A percentile compares a stretch with the other conserved stretches of the same genome.
Evolutionary conservation across 2,329 filamentous ascomycete genomes (phyloP).

Genomic region (Huntiella savannae): DNA sequence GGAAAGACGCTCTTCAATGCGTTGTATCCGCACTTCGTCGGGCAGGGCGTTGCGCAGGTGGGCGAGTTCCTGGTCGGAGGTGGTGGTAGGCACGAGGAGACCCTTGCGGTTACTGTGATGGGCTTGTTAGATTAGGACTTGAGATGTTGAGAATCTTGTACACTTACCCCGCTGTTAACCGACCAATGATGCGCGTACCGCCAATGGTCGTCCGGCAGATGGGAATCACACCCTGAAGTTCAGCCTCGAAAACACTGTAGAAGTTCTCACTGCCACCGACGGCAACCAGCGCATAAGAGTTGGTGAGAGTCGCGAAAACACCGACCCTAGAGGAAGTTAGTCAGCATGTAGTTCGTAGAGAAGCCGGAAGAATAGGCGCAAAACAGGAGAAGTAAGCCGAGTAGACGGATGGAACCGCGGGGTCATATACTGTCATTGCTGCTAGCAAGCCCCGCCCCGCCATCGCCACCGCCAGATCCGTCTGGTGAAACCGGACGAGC

Average conservation of each 20-base stretch:
- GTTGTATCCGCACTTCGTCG: conserved; percentile 80
- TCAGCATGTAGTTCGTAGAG: conserved; percentile 11
- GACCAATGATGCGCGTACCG: conserved; percentile 86
- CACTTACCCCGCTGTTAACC: conserved; percentile 72
- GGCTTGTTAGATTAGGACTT: neutral
- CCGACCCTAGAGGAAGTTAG: conserved; percentile 47
- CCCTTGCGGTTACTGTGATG: conserved; percentile 69
- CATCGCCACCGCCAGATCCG: no score
- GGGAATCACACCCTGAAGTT: conserved; percentile 91
- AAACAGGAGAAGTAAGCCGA: no score
- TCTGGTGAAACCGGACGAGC: no score
- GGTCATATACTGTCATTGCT: no score
- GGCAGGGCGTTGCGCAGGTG: conserved; percentile 91
- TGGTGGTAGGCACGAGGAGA: conserved; percentile 85
- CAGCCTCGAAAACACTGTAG: conserved; percentile 95
- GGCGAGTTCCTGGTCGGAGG: conserved; percentile 94
- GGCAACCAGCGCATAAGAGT: conserved; percentile 88
- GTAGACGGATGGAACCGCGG: no score
- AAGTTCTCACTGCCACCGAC: conserved; percentile 96
- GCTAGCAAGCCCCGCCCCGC: no score
- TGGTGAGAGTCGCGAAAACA: conserved; percentile 91
- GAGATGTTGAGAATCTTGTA: neutral
- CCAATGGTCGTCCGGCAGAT: conserved; percentile 95
- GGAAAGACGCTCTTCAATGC: conserved; percentile 91
- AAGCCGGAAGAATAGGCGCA: no score